These are phyloP conservation scores for Russula vinacea DNA, from an alignment of 768 basidiomycete species.

Conservation along the genomic window DNA sequence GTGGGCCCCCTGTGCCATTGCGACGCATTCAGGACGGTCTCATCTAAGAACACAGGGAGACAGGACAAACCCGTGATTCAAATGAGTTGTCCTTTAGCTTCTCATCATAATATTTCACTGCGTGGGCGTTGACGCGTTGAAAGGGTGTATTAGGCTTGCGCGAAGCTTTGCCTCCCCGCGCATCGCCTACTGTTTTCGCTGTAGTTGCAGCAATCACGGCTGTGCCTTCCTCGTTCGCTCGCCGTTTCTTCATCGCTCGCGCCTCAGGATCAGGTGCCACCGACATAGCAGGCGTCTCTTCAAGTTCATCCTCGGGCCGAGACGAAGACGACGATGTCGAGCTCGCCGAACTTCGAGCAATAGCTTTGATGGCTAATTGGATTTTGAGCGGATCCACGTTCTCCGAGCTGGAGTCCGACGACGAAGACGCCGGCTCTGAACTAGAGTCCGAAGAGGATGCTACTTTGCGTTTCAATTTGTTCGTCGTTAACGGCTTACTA, in stretches of 20 bases:
- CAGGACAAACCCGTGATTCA: slow-evolving; percentile 60
- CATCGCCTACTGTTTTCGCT: slow-evolving; percentile 17
- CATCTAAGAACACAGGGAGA: slow-evolving; percentile 14
- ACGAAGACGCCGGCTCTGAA: slow-evolving; percentile 29
- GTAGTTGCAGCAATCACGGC: slow-evolving; percentile 19
- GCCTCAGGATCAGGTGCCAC: neutral
- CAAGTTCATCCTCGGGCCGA: slow-evolving; percentile 20
- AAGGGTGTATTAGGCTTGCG: slow-evolving; percentile 63
- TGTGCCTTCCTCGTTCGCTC: slow-evolving; percentile 19
- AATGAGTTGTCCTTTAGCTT: slow-evolving; percentile 73
- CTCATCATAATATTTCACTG: slow-evolving; percentile 48
- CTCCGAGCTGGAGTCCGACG: slow-evolving; percentile 15
- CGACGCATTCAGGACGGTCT: slow-evolving; percentile 10
- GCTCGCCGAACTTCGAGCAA: slow-evolving; percentile 18
- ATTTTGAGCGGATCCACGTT: neutral
- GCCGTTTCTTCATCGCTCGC: slow-evolving; percentile 25
- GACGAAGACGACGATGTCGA: slow-evolving; percentile 33
- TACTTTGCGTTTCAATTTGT: slow-evolving; percentile 1
- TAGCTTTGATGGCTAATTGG: slow-evolving; percentile 4
- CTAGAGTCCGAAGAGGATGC: slow-evolving; percentile 23
- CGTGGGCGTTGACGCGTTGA: slow-evolving; percentile 69
- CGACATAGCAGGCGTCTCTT: slow-evolving; percentile 5
- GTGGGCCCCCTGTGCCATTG: slow-evolving; percentile 50
- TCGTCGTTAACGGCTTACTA: slow-evolving; percentile 28
- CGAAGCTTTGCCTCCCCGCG: slow-evolving; percentile 37